Conservation (phyloP, 2,329 filamentous ascomycete genomes). For the Claviceps africana region DNA sequence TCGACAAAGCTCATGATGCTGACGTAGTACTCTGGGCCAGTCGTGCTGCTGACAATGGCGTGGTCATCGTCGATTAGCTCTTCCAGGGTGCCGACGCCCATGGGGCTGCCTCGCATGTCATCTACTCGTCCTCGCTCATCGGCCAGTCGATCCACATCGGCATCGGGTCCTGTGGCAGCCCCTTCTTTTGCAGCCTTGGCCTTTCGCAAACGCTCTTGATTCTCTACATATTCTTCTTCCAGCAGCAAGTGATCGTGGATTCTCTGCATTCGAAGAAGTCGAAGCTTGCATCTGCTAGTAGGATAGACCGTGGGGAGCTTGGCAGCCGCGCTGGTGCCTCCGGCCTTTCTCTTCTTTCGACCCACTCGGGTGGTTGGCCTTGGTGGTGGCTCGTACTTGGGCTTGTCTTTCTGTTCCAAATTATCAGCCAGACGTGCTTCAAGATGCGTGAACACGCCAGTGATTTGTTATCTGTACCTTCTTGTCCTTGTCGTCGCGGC, state of each 20-base stretch:
- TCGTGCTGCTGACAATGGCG: constrained; percentile 94
- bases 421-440: constrained; percentile 9
- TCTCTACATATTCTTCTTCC: constrained; percentile 98
- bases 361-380: constrained; percentile 93
- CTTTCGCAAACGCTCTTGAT: constrained; percentile 90
- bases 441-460: not conserved
- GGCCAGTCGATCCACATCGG: constrained; percentile 67
- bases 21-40: constrained; percentile 96
- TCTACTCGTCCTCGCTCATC: constrained; percentile 92
- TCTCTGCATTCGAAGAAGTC: constrained; percentile 93
- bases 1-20: constrained; percentile 99
- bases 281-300: constrained; percentile 92
- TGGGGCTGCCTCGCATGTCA: constrained; percentile 95
- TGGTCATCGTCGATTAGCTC: constrained; percentile 99
- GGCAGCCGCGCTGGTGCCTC: constrained; percentile 82
- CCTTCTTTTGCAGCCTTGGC: constrained; percentile 70
- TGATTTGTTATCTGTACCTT: constrained; percentile 48
- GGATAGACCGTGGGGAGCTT: constrained; percentile 92
- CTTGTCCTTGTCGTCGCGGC: constrained; percentile 80
- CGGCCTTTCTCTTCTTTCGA: constrained; percentile 95
- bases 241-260: constrained; percentile 94
- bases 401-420: constrained; percentile 78
- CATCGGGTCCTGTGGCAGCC: constrained; percentile 54
- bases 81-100: constrained; percentile 95
- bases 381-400: constrained; percentile 97